phyloP scores from a whole-genome alignment of 2,329 filamentous ascomycete species.

The Tympanopsis confertula region DNA sequence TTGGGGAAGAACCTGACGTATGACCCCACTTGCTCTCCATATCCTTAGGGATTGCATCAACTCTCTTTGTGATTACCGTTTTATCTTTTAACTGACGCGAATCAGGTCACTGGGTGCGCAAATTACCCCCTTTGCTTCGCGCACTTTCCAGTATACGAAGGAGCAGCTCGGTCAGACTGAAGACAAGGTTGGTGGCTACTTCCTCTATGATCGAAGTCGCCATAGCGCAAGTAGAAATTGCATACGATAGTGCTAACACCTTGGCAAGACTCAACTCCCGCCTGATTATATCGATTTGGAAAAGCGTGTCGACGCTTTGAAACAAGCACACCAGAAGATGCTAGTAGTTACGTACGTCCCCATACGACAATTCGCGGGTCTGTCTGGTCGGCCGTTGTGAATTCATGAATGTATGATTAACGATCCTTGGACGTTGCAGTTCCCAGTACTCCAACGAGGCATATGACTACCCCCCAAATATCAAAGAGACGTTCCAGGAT shows the following conservation, averaged over 20 bases:
- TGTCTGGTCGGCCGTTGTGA: no score
- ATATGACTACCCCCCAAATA: constrained; percentile 92
- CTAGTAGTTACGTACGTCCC: constrained; percentile 78
- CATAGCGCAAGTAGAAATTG: background rate
- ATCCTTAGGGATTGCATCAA: constrained; percentile 1
- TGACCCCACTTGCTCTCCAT: constrained; percentile 12
- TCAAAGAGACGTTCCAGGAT: constrained; percentile 95
- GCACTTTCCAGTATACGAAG: constrained; percentile 94
- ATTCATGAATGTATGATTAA: no score
- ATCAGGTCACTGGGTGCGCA: constrained; percentile 56
- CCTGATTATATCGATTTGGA: constrained; percentile 97
- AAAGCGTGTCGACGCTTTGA: constrained; percentile 95
- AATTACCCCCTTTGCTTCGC: constrained; percentile 83
- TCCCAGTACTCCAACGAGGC: constrained; percentile 85
- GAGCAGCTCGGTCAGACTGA: constrained; percentile 91
- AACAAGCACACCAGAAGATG: constrained; percentile 94
- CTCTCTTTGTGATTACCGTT: background rate
- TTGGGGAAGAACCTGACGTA: constrained; percentile 45
- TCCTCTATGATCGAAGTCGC: constrained; percentile 1
- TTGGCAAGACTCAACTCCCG: constrained; percentile 73
- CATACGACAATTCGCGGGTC: constrained; percentile 1
- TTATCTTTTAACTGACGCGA: constrained; percentile 17
- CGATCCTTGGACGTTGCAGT: no score
- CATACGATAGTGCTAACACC: constrained; percentile 2
- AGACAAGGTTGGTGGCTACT: constrained; percentile 58